These are phyloP conservation scores for Aspergillus baeticus DNA, from an alignment of 495 filamentous ascomycete species.

Conservation along the genomic window DNA sequence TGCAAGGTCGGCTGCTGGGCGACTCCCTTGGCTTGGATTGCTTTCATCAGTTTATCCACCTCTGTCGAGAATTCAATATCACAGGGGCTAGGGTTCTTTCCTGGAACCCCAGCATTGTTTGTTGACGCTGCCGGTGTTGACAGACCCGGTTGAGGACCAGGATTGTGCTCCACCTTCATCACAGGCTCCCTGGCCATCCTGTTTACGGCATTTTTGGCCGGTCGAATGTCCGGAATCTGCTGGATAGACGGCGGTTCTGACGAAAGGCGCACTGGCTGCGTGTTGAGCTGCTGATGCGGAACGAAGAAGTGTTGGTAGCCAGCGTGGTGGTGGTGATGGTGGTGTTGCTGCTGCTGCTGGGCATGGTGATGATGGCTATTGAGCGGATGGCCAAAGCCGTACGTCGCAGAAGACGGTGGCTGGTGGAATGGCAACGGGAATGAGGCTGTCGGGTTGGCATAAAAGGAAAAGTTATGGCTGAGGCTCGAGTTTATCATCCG, in stretches of 20 bases:
- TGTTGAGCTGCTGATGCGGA: conserved; percentile 25
- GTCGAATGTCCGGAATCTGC: conserved; percentile 38
- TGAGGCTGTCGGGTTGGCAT: conserved; percentile 34
- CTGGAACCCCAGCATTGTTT: conserved; percentile 5
- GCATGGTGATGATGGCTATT: conserved; percentile 14
- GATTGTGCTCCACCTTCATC: conserved; percentile 18
- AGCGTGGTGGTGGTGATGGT: conserved; percentile 26
- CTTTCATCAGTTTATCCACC: conserved; percentile 89
- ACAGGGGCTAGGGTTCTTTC: conserved; percentile 19
- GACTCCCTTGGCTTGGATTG: conserved; percentile 72
- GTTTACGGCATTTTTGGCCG: conserved; percentile 43
- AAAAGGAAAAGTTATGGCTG: conserved; percentile 38
- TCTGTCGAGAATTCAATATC: conserved; percentile 72
- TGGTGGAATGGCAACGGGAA: conserved; percentile 41
- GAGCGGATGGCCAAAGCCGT: conserved; percentile 36
- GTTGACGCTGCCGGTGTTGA: conserved; percentile 1
- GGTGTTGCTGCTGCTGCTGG: conserved; percentile 27
- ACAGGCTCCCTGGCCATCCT: conserved; percentile 24
- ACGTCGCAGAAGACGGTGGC: conserved; percentile 34
- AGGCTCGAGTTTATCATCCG: conserved; percentile 38
- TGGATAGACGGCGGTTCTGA: conserved; percentile 32
- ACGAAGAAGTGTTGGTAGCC: conserved; percentile 36
- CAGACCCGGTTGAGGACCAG: conserved; percentile 7
- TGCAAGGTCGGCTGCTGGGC: conserved; percentile 26
- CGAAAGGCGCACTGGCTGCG: conserved; percentile 32